Conservation (phyloP, 2,329 filamentous ascomycete species). For the Diaporthe velutina region DNA sequence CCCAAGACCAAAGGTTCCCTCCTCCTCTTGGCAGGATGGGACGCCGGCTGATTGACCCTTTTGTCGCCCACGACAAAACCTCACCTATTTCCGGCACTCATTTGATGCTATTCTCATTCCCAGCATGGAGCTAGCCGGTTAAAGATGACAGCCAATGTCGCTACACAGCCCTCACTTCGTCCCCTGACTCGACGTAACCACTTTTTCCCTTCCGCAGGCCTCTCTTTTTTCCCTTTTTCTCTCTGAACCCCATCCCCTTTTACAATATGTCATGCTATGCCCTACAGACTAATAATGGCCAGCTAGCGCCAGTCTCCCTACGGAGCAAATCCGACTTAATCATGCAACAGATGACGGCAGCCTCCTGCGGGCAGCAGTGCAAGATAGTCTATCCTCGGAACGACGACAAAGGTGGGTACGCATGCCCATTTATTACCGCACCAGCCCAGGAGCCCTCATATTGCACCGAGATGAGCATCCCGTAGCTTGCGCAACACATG, state of each 20-base stretch:
- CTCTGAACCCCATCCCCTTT: background rate
- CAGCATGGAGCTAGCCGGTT: slow-evolving; percentile 16
- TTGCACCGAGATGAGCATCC: slow-evolving; percentile 27
- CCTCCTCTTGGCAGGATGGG: slow-evolving; percentile 21
- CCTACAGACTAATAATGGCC: background rate
- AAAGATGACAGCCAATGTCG: slow-evolving; percentile 17
- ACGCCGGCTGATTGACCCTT: slow-evolving; percentile 17
- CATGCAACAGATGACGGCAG: slow-evolving; percentile 13
- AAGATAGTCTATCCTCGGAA: background rate
- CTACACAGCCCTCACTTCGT: slow-evolving; percentile 11
- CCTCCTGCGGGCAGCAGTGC: background rate
- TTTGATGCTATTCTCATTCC: slow-evolving; percentile 29
- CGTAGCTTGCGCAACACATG: slow-evolving; percentile 20
- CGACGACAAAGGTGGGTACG: slow-evolving; percentile 16
- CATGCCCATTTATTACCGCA: background rate
- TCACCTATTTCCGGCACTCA: slow-evolving; percentile 24
- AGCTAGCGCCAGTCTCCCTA: slow-evolving; percentile 2
- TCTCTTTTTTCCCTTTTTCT: background rate
- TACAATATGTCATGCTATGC: slow-evolving; percentile 23
- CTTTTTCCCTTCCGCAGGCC: background rate
- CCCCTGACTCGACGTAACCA: slow-evolving; percentile 20
- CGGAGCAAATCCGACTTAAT: background rate
- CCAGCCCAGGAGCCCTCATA: slow-evolving; percentile 17
- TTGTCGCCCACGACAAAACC: background rate
- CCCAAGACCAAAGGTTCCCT: background rate